A percentile compares a stretch with the other conserved stretches of the same genome.
These are phyloP conservation scores for Globisporangium sylvaticum DNA, from an alignment of 352 stramenopile genomes.

Conservation along the genomic window DNA sequence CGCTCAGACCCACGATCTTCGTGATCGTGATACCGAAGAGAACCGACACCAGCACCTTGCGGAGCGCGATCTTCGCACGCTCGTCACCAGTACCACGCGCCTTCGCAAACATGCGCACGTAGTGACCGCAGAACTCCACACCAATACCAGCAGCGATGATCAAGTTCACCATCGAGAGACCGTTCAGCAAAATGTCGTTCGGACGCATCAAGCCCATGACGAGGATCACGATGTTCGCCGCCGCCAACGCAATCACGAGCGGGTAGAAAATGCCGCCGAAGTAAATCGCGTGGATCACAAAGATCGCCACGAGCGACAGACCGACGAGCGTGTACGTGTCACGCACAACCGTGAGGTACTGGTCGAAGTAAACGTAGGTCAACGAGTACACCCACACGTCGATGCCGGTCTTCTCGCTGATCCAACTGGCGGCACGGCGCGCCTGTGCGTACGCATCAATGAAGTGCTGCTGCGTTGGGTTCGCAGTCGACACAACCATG, in stretches of 20 bases:
- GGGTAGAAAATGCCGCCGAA: conserved; percentile 42
- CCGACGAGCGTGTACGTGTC: conserved; percentile 54
- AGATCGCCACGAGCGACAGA: conserved; percentile 40
- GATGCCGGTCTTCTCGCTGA: conserved; percentile 54
- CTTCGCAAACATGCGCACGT: conserved; percentile 66
- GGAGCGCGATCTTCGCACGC: conserved; percentile 30
- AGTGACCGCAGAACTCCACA: conserved; percentile 84
- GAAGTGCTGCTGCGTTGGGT: conserved; percentile 49
- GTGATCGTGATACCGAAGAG: conserved; percentile 42
- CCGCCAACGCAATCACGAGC: conserved; percentile 38
- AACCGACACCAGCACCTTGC: conserved; percentile 38
- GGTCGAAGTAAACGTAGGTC: conserved; percentile 64
- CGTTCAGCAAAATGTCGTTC: conserved; percentile 70
- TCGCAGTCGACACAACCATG: conserved; percentile 44
- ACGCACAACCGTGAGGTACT: conserved; percentile 54
- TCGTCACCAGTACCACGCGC: conserved; percentile 21
- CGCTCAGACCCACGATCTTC: conserved; percentile 32
- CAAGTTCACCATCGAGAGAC: conserved; percentile 82
- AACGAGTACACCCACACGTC: conserved; percentile 57
- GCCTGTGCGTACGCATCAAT: conserved; percentile 65
- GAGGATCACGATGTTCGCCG: conserved; percentile 47
- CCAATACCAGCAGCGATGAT: conserved; percentile 77
- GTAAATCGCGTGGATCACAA: conserved; percentile 50
- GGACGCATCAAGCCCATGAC: conserved; percentile 58
- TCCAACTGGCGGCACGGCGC: conserved; percentile 41